These are phyloP conservation scores for Thielaviopsis ethacetica DNA, from an alignment of 2,329 filamentous ascomycete species.

Conservation along the genomic window DNA sequence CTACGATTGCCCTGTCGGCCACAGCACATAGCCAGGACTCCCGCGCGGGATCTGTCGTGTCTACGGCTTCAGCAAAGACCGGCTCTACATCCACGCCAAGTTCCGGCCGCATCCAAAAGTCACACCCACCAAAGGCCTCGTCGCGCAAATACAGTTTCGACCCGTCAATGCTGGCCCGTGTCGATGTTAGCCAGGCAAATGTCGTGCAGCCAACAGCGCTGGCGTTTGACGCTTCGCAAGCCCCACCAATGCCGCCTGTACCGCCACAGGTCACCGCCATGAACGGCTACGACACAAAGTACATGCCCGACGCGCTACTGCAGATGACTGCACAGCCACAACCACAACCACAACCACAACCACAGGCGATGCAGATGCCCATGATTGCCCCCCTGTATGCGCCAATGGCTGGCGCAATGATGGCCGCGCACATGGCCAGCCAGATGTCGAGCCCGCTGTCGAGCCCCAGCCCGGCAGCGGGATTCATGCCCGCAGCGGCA, in stretches of 20 bases:
- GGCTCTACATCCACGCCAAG: constrained; percentile 15
- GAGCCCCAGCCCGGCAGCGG: not conserved
- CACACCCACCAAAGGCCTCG: constrained; percentile 20
- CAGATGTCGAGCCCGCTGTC: constrained; percentile 8
- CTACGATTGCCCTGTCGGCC: not conserved
- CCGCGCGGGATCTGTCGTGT: not conserved
- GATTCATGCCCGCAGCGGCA: not conserved
- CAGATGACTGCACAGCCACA: constrained; percentile 14
- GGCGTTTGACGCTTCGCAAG: not conserved
- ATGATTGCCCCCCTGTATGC: constrained; percentile 8
- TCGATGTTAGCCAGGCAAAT: constrained; percentile 37
- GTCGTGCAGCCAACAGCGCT: constrained; percentile 20
- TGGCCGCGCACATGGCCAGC: not conserved
- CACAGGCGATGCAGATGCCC: constrained; percentile 10
- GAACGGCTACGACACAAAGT: constrained; percentile 14
- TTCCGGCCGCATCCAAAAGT: constrained; percentile 31
- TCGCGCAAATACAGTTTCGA: constrained; percentile 34
- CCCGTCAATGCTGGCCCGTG: constrained; percentile 30
- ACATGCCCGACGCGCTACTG: constrained; percentile 16
- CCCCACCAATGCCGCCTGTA: not conserved
- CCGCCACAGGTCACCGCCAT: not conserved
- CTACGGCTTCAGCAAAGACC: constrained; percentile 13
- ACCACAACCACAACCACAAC: constrained; percentile 13
- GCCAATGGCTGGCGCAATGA: not conserved
- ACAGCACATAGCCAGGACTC: not conserved